Conservation (phyloP, 305 asterid species). For the Fraxinus greggii region DNA sequence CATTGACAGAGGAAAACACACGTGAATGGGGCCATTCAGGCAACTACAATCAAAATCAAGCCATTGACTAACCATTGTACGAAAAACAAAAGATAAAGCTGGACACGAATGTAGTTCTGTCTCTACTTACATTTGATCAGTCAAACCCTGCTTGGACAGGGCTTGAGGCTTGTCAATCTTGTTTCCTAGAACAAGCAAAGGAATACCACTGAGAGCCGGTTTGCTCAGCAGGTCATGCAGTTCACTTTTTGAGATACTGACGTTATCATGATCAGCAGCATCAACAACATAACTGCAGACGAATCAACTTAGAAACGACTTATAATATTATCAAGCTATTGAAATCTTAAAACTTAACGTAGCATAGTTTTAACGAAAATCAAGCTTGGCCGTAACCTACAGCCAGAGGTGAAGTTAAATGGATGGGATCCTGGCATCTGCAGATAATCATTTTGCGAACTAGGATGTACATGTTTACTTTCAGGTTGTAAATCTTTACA, state of each 20-base stretch:
- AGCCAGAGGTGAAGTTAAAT: neutral
- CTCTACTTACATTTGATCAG: constrained; percentile 73
- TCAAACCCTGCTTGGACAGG: constrained; percentile 74
- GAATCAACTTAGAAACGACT: constrained; percentile 6
- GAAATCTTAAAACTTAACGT: neutral
- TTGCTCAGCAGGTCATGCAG: constrained; percentile 87
- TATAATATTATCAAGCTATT: neutral
- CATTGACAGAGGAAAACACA: neutral
- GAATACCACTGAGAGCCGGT: constrained; percentile 83
- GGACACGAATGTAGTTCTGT: neutral
- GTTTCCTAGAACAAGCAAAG: constrained; percentile 88
- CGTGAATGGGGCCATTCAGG: neutral
- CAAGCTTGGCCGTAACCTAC: neutral
- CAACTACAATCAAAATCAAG: neutral
- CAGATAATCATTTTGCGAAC: neutral
- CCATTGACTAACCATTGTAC: neutral
- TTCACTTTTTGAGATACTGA: constrained; percentile 72
- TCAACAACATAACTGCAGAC: constrained; percentile 83
- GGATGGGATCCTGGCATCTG: neutral
- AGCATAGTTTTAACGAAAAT: neutral
- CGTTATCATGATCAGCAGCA: constrained; percentile 89
- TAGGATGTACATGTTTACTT: neutral
- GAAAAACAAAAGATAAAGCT: neutral
- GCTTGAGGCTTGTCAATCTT: constrained; percentile 85
- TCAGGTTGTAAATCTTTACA: neutral